Base-by-base conservation (phyloP, 805 yeast genomes). In the Blastobotrys mokoenaii region DNA sequence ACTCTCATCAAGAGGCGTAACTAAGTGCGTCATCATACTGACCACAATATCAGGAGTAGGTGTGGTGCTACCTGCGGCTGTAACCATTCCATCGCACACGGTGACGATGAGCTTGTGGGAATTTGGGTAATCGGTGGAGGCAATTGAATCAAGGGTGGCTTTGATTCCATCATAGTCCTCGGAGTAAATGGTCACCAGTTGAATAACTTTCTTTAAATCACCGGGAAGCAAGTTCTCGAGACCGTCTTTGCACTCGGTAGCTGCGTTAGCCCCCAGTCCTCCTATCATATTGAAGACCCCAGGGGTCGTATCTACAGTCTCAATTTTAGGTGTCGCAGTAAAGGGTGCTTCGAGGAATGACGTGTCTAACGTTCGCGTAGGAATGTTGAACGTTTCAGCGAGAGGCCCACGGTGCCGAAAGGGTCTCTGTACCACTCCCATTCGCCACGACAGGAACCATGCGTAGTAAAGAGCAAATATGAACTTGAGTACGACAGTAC, bases 71-170 rank as follows among this genome's bases (percentile, higher is more conserved):
- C 93, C 94, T 7, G 89, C 77, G 53, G 95, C 95, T 52, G 84
- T 84, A 51, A 85, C 80, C 34, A 85, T 54, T 48, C 96, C 96
- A 66, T 86, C 96, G 71, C 95, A 86, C n/a, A 86, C 71, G 16
- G 85, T 76, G 40, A 86, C 65, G 27, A 86, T 68, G 54, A 85
- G 64, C 59, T 84, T 86, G 61, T 84, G 93, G 3, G 89, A 79
- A 58, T 81, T 82, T 43, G 95, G 90, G 61, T 80, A 86, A 52
- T 81, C 86, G 1, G 93, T 82, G 1, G 85, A 79, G 8, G 88
- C 82, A 39, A 86, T 57, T 2, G 95, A 84, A 61, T 86, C 94
- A 52, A 86, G 60, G 0, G 95, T 83, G 1, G 82, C 73, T 59
- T 93, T 71, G 39, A 86, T 64, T 47, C 84, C 89, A 9, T 67